phyloP scores from a whole-genome alignment of 73 alveolate genomes.

The Paramecium bursaria region DNA sequence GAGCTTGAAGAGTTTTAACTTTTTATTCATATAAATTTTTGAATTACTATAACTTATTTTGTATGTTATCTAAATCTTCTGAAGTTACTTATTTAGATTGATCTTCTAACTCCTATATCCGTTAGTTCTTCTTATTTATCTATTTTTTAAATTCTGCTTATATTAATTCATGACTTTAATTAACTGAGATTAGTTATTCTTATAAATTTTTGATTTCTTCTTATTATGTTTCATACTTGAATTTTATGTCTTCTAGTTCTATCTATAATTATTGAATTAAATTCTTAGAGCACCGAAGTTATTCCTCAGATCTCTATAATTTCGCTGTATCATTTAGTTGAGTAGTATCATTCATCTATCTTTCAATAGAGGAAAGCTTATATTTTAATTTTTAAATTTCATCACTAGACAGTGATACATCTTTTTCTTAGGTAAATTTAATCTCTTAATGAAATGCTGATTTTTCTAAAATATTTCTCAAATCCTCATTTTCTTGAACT shows the following conservation, averaged over 20 bases:
- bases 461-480: not conserved
- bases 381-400: not conserved
- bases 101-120: conserved; percentile 18
- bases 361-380: conserved; percentile 14
- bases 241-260: not conserved
- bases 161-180: conserved; percentile 44
- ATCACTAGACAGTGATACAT: too few species aligned
- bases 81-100: conserved; percentile 4
- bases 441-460: not conserved
- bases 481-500: conserved; percentile 41
- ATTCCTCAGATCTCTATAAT: conserved; percentile 24
- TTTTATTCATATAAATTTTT: conserved; percentile 48
- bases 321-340: not conserved
- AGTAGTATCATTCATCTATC: not conserved
- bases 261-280: not conserved
- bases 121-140: not conserved
- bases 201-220: conserved; percentile 38
- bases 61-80: conserved; percentile 20
- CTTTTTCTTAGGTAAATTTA: too few species aligned
- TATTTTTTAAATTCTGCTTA: conserved; percentile 22
- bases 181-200: not conserved
- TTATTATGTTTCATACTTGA: conserved; percentile 1
- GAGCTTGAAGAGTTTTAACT: not conserved
- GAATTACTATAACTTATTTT: conserved; percentile 23
- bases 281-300: not conserved